Evolutionary conservation across 2,329 filamentous ascomycete genomes (phyloP), one percentile per base, ranked within the genome.

Genomic region (Hypoxylon rubiginosum): DNA sequence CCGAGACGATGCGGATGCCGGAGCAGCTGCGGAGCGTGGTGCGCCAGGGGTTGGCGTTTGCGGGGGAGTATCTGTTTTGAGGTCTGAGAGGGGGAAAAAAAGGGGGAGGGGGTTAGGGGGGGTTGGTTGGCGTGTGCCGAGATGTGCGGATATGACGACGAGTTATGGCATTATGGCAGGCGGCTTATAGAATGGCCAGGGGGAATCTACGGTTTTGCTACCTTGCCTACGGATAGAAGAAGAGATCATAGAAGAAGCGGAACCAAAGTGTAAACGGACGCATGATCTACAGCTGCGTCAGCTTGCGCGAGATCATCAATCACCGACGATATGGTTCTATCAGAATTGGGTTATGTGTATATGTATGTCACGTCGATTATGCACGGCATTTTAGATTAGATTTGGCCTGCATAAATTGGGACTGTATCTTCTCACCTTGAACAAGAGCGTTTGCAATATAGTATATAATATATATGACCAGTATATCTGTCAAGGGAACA

Each of bases 31-130:
- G 70, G 52, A 64, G 60, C n/a, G 65, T 74, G 21, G 70, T 69
- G n/a, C 66, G 66, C 36, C 70, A 75, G 61, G 73, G 68, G 48
- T 41, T 75, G 56, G 70, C 69, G 51, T 74, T 73, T 66, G 73
- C 73, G 32, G 71, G 67, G 26, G 69, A 69, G 65, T 68, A 62
- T 62, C 36, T 73, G 10, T 70, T 70, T 43, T 71, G 55, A n/a
- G n/a, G n/a, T n/a, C n/a, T n/a, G n/a, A n/a, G n/a, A n/a, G n/a
- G n/a, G n/a, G n/a, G n/a, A n/a, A n/a, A n/a, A n/a, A n/a, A n/a
- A n/a, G n/a, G n/a, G n/a, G n/a, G n/a, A n/a, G n/a, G n/a, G n/a
- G n/a, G 64, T 53, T 24, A 32, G n/a, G 24, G 10, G 17, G 26
- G 11, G 21, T 30, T 6, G 9, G 28, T 4, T 30, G 4, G 32